Evolutionary conservation across 202 grass and related monocot species (phyloP), one percentile per base, ranked within the genome.

Genomic region (Digitaria exilis): DNA sequence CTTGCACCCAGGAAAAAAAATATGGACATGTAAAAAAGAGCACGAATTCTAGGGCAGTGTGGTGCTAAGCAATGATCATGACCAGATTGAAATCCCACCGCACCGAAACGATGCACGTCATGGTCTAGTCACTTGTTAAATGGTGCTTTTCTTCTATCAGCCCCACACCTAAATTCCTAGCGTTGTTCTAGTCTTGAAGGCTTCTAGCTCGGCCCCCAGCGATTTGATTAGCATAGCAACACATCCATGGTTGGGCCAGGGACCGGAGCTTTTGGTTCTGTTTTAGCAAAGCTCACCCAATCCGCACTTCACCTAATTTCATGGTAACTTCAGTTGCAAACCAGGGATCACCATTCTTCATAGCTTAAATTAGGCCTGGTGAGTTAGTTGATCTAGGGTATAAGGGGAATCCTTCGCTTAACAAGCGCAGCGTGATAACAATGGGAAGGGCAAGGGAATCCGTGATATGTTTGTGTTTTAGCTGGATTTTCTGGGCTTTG

Each of bases 21-120:
- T 45, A 46, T 45, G 4, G 14, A 58, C 16, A 26, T 26, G 42
- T 32, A 18, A 28, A 56, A 48, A 49, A 21, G 51, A 34, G 69
- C 80, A 84, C 9, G 46, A 30, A 22, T 31, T 79, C 29, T 30
- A 29, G 35, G 22, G 19, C 7, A 55, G 39, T 69, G 50, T 32
- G 60, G 52, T 51, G 45, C 59, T 30, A 70, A 50, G 87, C 70
- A 80, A 85, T 56, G 70, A 85, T 70, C 69, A 52, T 58, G 80
- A 75, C 52, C 69, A 16, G 29, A 56, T 16, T 24, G 28, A 69
- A 49, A 82, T 17, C 76, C 31, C 69, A 78, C 50, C 18, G 43
- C 51, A 76, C 61, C 21, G 26, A 32, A 88, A 76, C 48, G 31
- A 84, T n/a, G 78, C 34, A 44, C 19, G 43, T 39, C 87, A 65